Percentiles rank a stretch among this genome's conserved stretches.
Evolutionary conservation across 2,329 filamentous ascomycete genomes (phyloP).

Genomic region (Keithomyces neogunnii): DNA sequence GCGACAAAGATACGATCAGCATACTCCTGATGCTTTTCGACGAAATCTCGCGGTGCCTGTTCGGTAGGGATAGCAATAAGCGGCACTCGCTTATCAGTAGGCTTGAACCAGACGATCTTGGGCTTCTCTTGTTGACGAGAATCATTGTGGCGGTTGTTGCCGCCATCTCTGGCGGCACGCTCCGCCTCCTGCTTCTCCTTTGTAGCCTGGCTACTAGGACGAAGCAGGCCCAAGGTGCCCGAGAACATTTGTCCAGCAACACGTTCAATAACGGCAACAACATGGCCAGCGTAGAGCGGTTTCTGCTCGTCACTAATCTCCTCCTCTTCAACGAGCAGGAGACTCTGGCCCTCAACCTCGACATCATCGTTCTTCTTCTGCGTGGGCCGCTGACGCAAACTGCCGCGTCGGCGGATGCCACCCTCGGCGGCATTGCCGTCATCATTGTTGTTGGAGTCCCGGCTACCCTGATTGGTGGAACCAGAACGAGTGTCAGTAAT

Average conservation of each 20-base stretch:
- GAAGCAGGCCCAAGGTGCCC: slow-evolving; percentile 84
- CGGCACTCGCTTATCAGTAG: slow-evolving; percentile 96
- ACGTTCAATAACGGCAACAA: slow-evolving; percentile 95
- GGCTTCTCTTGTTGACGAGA: slow-evolving; percentile 84
- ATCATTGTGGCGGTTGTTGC: slow-evolving; percentile 61
- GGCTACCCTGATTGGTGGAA: slow-evolving; percentile 63
- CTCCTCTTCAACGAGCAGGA: slow-evolving; percentile 94
- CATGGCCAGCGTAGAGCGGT: slow-evolving; percentile 91
- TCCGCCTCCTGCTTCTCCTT: slow-evolving; percentile 99
- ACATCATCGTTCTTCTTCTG: slow-evolving; percentile 99
- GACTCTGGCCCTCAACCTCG: slow-evolving; percentile 94
- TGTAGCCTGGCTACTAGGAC: slow-evolving; percentile 94
- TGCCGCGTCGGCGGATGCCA: slow-evolving; percentile 84
- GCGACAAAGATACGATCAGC: slow-evolving; percentile 97
- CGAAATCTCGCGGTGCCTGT: slow-evolving; percentile 93
- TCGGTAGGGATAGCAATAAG: slow-evolving; percentile 97
- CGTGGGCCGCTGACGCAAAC: slow-evolving; percentile 89
- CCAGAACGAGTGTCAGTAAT: slow-evolving; percentile 83
- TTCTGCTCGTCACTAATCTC: slow-evolving; percentile 99
- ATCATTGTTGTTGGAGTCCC: slow-evolving; percentile 53
- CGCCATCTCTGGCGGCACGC: slow-evolving; percentile 80
- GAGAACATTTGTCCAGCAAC: slow-evolving; percentile 99
- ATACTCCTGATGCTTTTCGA: slow-evolving; percentile 97
- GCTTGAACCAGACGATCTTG: slow-evolving; percentile 99
- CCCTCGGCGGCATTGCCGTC: slow-evolving; percentile 62